A percentile compares a stretch with the other conserved stretches of the same genome.
Evolutionary conservation across 495 filamentous ascomycete species (phyloP).

Genomic region (Cladorrhinum samala): DNA sequence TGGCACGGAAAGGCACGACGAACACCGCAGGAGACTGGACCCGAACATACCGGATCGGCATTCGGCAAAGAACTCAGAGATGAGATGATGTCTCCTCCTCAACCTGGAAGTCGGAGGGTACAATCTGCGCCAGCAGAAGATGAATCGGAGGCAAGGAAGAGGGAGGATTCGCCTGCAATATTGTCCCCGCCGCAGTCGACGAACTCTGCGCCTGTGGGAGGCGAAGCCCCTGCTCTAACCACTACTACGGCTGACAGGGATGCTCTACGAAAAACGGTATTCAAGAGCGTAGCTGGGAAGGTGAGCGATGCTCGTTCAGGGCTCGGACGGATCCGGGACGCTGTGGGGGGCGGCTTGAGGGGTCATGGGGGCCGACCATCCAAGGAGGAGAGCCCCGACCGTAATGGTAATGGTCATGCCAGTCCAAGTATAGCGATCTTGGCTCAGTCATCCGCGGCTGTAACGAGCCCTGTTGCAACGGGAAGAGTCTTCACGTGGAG

Average conservation of each 20-base stretch:
- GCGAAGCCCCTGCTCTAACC: slow-evolving; percentile 33
- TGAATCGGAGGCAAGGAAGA: slow-evolving; percentile 32
- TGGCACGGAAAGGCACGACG: slow-evolving; percentile 80
- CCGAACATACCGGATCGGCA: slow-evolving; percentile 47
- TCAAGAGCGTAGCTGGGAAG: slow-evolving; percentile 72
- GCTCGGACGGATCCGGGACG: slow-evolving; percentile 77
- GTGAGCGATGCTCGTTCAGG: slow-evolving; percentile 81
- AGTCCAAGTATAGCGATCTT: slow-evolving; percentile 32
- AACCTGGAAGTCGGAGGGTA: slow-evolving; percentile 46
- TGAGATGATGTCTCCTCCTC: slow-evolving; percentile 3
- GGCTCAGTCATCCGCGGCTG: slow-evolving; percentile 31
- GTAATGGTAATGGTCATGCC: slow-evolving; percentile 15
- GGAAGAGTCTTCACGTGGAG: slow-evolving; percentile 51
- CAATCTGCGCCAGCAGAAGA: slow-evolving; percentile 45
- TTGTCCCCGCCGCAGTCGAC: slow-evolving; percentile 30
- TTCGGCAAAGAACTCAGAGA: slow-evolving; percentile 57
- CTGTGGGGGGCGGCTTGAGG: slow-evolving; percentile 55
- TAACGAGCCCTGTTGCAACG: slow-evolving; percentile 30
- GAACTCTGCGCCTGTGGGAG: slow-evolving; percentile 34
- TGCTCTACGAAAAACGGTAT: slow-evolving; percentile 58
- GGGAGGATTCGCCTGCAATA: slow-evolving; percentile 35
- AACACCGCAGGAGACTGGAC: slow-evolving; percentile 42
- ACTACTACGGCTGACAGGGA: slow-evolving; percentile 52
- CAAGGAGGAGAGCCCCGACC: slow-evolving; percentile 36
- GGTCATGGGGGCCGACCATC: slow-evolving; percentile 45